phyloP scores from a whole-genome alignment of 495 filamentous ascomycete species.

The Evansstolkia leycettana region DNA sequence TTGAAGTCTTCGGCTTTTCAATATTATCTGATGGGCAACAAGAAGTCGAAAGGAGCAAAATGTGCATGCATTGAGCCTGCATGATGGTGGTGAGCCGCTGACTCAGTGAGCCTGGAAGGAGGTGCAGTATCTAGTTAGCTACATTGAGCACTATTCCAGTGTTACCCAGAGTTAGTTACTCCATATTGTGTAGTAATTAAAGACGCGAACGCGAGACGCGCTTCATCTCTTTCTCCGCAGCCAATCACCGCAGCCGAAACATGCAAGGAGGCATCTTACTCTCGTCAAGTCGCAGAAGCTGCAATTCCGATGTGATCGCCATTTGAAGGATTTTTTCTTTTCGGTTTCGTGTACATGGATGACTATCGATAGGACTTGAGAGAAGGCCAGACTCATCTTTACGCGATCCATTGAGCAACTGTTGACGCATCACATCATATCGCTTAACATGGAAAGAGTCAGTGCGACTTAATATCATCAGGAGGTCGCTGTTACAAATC shows the following conservation, averaged over 20 bases:
- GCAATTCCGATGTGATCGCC: not conserved
- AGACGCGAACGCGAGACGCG: slow-evolving; percentile 17
- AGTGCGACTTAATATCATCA: not conserved
- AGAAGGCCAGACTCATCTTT: not conserved
- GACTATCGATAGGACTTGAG: not conserved
- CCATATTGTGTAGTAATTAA: no score
- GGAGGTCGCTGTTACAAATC: not conserved
- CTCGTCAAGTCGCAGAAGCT: not conserved
- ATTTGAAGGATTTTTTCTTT: no score
- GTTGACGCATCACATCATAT: not conserved
- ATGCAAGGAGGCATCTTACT: slow-evolving; percentile 9
- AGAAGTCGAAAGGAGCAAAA: no score
- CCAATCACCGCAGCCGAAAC: slow-evolving; percentile 13
- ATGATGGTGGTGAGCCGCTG: no score
- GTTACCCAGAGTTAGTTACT: no score
- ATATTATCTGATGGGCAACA: no score
- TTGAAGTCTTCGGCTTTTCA: no score
- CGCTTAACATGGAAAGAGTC: slow-evolving; percentile 1
- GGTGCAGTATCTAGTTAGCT: no score
- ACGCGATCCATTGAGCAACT: not conserved
- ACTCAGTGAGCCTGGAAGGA: no score
- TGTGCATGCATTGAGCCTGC: no score
- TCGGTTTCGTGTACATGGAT: no score
- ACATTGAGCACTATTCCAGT: no score
- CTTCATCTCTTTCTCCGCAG: slow-evolving; percentile 4